These are phyloP conservation scores for Zygosaccharomyces sapae DNA, from an alignment of 1,139 yeast species.

Conservation along the genomic window DNA sequence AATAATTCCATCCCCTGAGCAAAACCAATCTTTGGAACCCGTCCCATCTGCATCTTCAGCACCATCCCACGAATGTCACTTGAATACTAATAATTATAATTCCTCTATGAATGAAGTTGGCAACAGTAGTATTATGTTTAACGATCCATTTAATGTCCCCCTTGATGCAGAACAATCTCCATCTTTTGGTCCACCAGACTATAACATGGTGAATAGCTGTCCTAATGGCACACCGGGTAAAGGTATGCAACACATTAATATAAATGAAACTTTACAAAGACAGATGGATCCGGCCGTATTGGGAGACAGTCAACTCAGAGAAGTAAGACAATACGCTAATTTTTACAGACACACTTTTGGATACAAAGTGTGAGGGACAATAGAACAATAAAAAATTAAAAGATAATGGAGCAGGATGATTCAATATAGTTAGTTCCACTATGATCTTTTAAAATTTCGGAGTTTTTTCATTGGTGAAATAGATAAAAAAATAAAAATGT, in stretches of 20 bases:
- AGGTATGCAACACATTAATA: constrained; percentile 2
- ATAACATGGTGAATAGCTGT: background rate
- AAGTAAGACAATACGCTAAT: constrained; percentile 31
- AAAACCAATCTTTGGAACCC: constrained; percentile 14
- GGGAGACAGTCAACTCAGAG: constrained; percentile 27
- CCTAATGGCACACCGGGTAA: background rate
- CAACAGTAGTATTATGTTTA: constrained; percentile 8
- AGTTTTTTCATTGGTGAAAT: constrained; percentile 5
- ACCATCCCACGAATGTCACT: constrained; percentile 14
- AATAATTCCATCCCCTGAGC: constrained; percentile 14
- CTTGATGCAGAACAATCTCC: constrained; percentile 25
- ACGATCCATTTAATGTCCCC: constrained; percentile 19
- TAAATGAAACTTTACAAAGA: constrained; percentile 19
- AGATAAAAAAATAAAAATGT: background rate
- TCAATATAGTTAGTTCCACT: background rate
- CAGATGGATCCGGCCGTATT: constrained; percentile 23
- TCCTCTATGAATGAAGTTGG: background rate
- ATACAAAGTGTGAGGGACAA: background rate
- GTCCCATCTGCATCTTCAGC: constrained; percentile 16
- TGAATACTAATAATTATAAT: background rate
- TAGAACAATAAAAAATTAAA: background rate
- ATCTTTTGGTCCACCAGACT: constrained; percentile 8
- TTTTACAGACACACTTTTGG: constrained; percentile 31
- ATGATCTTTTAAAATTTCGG: constrained; percentile 5
- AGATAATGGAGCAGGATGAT: too few species aligned